A percentile compares a stretch with the other conserved stretches of the same genome.
Evolutionary conservation across 116 monocot species (phyloP).

Genomic region (Iris pallida): DNA sequence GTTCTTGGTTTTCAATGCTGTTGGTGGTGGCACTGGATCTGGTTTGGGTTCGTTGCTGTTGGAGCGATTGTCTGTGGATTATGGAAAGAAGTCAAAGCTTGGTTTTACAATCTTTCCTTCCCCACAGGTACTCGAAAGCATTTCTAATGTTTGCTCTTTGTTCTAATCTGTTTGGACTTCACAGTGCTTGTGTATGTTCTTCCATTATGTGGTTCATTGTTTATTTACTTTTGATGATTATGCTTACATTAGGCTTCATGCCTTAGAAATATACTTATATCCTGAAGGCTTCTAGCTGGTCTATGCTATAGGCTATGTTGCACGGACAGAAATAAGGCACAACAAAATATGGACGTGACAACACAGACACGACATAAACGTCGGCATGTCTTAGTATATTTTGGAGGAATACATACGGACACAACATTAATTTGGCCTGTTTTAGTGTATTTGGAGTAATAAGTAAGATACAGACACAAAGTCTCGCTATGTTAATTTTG

Average conservation of each 20-base stretch:
- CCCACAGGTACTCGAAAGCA: constrained; percentile 6
- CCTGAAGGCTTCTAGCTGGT: too few relatives aligned
- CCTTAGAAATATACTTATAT: background rate
- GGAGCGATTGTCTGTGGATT: constrained; percentile 15
- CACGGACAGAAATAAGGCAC: too few relatives aligned
- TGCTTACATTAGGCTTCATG: background rate
- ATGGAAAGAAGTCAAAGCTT: constrained; percentile 12
- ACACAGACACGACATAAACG: too few relatives aligned
- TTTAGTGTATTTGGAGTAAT: too few relatives aligned
- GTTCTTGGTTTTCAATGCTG: constrained; percentile 12
- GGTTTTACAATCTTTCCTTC: constrained; percentile 16
- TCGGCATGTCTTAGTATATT: too few relatives aligned
- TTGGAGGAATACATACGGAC: too few relatives aligned
- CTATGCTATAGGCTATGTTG: too few relatives aligned
- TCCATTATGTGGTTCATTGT: background rate
- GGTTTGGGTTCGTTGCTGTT: constrained; percentile 17
- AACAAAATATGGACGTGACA: too few relatives aligned
- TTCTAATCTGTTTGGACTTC: background rate
- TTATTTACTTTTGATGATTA: background rate
- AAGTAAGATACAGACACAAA: too few relatives aligned
- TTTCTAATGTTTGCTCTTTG: background rate
- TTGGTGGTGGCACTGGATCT: constrained; percentile 17
- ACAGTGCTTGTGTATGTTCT: background rate
- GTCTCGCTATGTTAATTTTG: too few relatives aligned
- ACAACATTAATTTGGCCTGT: too few relatives aligned